Evolutionary conservation across 495 filamentous ascomycete species (phyloP).

Genomic region (Penicillium riverlandense): DNA sequence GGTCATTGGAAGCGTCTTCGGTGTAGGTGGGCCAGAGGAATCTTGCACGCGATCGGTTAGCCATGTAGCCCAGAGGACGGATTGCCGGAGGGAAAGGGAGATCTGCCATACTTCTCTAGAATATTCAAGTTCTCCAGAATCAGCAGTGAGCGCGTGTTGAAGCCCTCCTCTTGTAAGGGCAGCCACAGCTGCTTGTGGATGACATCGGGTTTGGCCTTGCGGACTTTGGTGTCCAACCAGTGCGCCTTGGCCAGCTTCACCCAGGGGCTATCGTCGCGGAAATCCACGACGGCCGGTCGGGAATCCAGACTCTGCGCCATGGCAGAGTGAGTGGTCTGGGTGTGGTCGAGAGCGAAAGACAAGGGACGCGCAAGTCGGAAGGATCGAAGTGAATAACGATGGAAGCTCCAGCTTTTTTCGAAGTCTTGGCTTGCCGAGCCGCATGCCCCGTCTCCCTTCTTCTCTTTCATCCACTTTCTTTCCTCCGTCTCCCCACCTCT

Average conservation of each 20-base stretch:
- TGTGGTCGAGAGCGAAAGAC: conserved; percentile 17
- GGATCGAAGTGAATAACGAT: not conserved
- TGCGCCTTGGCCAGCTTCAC: conserved; percentile 73
- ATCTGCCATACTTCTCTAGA: conserved; percentile 62
- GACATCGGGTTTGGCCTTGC: conserved; percentile 76
- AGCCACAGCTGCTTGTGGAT: conserved; percentile 91
- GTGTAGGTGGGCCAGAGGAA: conserved; percentile 92
- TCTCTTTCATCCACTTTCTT: conserved; percentile 1
- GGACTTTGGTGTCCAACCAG: conserved; percentile 69
- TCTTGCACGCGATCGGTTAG: conserved; percentile 35
- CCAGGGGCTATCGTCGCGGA: conserved; percentile 75
- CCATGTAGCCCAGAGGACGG: conserved; percentile 2
- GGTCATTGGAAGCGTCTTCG: conserved; percentile 83
- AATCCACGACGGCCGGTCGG: conserved; percentile 55
- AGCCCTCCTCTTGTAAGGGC: conserved; percentile 70
- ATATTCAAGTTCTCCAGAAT: conserved; percentile 86
- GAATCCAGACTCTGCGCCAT: conserved; percentile 44
- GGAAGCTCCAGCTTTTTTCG: conserved; percentile 22
- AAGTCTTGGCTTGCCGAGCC: conserved; percentile 19
- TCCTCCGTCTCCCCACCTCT: not conserved
- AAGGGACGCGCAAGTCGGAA: conserved; percentile 25
- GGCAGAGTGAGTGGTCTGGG: conserved; percentile 25
- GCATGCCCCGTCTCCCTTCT: conserved; percentile 1
- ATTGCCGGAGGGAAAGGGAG: not conserved
- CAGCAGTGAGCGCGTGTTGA: conserved; percentile 68